A percentile compares a stretch with the other conserved stretches of the same genome.
These are phyloP conservation scores for Eutrema salsugineum DNA, from an alignment of 441 rosid species.

Conservation along the genomic window DNA sequence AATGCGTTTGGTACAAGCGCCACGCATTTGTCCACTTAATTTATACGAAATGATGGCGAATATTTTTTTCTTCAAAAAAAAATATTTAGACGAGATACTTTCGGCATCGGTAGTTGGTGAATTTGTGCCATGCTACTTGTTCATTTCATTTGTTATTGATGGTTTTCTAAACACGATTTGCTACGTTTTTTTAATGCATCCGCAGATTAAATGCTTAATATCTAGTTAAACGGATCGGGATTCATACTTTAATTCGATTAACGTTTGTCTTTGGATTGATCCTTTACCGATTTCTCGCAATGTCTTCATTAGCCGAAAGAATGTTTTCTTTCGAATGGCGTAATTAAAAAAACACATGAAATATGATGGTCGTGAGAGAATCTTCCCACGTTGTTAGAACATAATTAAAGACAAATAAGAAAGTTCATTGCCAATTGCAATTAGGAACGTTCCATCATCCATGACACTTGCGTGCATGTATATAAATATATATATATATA, in stretches of 20 bases:
- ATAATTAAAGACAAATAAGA: constrained; percentile 9
- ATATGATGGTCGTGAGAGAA: constrained; percentile 19
- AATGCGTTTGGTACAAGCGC: not conserved
- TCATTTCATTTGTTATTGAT: not conserved
- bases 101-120: not conserved
- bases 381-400: constrained; percentile 23
- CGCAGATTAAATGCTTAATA: too few species aligned
- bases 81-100: not conserved
- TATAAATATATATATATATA: not conserved
- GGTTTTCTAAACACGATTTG: not conserved
- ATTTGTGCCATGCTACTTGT: not conserved
- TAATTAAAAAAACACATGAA: not conserved
- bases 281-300: not conserved
- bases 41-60: too few species aligned
- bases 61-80: too few species aligned
- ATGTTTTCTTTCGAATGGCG: constrained; percentile 11
- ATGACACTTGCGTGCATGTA: not conserved
- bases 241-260: not conserved
- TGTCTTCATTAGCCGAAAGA: not conserved
- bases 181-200: not conserved
- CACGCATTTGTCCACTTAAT: not conserved
- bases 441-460: constrained; percentile 7
- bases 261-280: not conserved
- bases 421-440: constrained; percentile 21
- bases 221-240: not conserved